Evolutionary conservation across 2,329 filamentous ascomycete genomes (phyloP), one percentile per base, ranked within the genome.

Genomic region (Fusarium sarcochroum): DNA sequence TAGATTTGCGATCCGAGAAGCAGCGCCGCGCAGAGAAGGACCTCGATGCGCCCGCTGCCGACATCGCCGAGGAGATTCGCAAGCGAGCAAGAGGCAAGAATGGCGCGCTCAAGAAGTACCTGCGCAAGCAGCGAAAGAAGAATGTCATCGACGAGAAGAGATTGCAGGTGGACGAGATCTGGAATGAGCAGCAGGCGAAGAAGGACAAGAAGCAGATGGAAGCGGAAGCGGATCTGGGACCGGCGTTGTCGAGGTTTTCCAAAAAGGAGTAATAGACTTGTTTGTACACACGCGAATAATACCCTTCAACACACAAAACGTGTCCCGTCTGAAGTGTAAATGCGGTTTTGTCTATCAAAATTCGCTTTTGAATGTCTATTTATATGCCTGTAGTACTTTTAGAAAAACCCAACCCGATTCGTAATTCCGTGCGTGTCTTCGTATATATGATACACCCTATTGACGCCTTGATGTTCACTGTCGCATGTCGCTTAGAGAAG

Each of bases 91-190:
- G 95, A 59, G 96, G 96, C 55, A 93, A 94, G 85, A 99, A 97
- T 77, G 94, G 91, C 72, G 92, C 92, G 60, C 81, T 98, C 68
- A 90, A 93, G 76, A 94, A 94, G 79, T 94, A 97, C 77, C 80
- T 98, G 76, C 85, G 96, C 70, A 98, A 98, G 89, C 94, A 96
- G 83, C 90, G 93, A 45, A 91, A 91, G 76, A 93, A 91, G 86
- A 98, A 98, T 79, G 89, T 99, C 59, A 94, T 99, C 78, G 96
- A 99, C 83, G 96, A 98, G 85, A 94, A 95, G 87, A 90, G 92
- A 76, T 81, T 97, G 79, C 90, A 91, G 77, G 91, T 94, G 47
- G 93, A 98, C 78, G 93, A 94, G 80, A 84, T 97, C 77, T 90
- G 91, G 83, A 89, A 90, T 71, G 88, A 91, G 78, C 89, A 88